Conservation (phyloP, 495 filamentous ascomycete species). For the Penicillium cataractarum region DNA sequence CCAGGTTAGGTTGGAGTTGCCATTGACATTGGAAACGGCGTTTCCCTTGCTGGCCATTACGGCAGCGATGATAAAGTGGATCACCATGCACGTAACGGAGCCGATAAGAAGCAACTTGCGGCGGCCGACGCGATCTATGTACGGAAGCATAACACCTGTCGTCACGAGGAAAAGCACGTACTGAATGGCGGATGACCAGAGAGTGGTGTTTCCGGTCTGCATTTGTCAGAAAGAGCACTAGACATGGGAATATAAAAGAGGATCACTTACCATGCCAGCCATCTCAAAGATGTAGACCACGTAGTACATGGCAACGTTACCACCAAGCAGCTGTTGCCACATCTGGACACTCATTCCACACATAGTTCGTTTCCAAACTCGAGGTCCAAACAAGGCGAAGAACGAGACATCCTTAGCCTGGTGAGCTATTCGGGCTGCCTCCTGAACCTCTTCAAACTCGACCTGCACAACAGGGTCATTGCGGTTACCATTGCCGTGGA, state of each 20-base stretch:
- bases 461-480: conserved; percentile 70
- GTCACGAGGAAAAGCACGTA: conserved; percentile 78
- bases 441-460: conserved; percentile 75
- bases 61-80: conserved; percentile 67
- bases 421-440: conserved; percentile 55
- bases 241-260: background rate
- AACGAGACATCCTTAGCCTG: conserved; percentile 58
- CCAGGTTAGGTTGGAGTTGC: conserved; percentile 70
- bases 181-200: conserved; percentile 71
- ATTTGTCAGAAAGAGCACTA: background rate
- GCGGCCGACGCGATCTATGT: conserved; percentile 77
- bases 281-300: conserved; percentile 74
- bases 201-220: conserved; percentile 62
- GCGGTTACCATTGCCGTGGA: conserved; percentile 66
- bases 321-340: conserved; percentile 72
- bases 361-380: conserved; percentile 74
- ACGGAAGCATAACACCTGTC: conserved; percentile 67
- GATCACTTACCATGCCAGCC: conserved; percentile 48
- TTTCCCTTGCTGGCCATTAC: conserved; percentile 52
- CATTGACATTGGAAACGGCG: conserved; percentile 59
- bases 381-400: conserved; percentile 59
- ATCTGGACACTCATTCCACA: conserved; percentile 68
- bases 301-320: conserved; percentile 72
- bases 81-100: conserved; percentile 65
- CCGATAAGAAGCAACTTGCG: conserved; percentile 70